These are phyloP conservation scores for Elongisporangium undulatum DNA, from an alignment of 352 stramenopile species.

Conservation along the genomic window DNA sequence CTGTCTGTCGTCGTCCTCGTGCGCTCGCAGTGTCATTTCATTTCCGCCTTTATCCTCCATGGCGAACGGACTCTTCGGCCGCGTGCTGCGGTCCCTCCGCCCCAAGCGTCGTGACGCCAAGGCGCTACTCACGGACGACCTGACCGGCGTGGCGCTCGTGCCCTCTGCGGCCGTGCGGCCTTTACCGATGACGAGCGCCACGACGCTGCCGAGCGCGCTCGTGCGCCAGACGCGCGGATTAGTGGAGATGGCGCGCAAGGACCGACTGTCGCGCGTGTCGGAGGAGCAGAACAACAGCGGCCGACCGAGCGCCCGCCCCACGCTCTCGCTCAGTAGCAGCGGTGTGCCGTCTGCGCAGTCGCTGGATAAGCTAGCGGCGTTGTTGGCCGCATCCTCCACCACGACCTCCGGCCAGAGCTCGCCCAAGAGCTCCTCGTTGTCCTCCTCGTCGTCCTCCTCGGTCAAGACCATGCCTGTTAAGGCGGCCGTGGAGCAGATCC, in stretches of 20 bases:
- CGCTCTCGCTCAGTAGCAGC: background rate
- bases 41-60: background rate
- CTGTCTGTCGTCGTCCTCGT: background rate
- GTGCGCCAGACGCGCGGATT: background rate
- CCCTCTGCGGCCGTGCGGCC: background rate
- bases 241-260: background rate
- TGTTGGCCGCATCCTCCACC: slow-evolving; percentile 15
- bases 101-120: background rate
- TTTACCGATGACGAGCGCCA: background rate
- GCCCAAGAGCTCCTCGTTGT: slow-evolving; percentile 6
- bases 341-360: slow-evolving; percentile 16
- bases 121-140: background rate
- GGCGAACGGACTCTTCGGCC: background rate
- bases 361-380: slow-evolving; percentile 23
- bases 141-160: background rate
- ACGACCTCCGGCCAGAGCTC: background rate
- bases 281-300: background rate
- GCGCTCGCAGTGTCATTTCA: background rate
- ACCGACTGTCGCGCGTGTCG: background rate
- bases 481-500: slow-evolving; percentile 30
- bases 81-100: background rate
- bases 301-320: background rate
- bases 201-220: background rate
- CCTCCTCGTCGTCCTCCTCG: slow-evolving; percentile 20
- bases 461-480: slow-evolving; percentile 28